Evolutionary conservation across 2,329 filamentous ascomycete species (phyloP).

Genomic region (Xylariaceae sp.): DNA sequence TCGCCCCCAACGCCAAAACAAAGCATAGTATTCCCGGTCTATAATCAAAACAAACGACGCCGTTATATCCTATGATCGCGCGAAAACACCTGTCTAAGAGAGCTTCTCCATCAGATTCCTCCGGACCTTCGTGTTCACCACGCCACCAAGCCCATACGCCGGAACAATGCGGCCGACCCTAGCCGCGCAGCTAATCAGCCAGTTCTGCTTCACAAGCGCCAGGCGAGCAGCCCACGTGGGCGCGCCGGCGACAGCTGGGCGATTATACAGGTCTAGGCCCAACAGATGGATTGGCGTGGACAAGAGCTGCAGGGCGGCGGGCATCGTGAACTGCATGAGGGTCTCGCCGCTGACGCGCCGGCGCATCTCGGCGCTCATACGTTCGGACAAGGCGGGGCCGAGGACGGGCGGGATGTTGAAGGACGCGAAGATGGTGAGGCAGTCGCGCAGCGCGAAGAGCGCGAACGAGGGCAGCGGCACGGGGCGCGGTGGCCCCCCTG

Average conservation of each 20-base stretch:
- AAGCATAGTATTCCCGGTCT: not conserved
- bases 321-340: slow-evolving; percentile 74
- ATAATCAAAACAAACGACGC: no score
- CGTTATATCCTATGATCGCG: not conserved
- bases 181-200: slow-evolving; percentile 67
- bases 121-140: slow-evolving; percentile 74
- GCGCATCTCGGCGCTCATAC: slow-evolving; percentile 51
- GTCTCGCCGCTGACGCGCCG: slow-evolving; percentile 50
- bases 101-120: slow-evolving; percentile 61
- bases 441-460: slow-evolving; percentile 79
- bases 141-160: slow-evolving; percentile 82
- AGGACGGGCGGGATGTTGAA: slow-evolving; percentile 85
- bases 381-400: slow-evolving; percentile 61
- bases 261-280: slow-evolving; percentile 82
- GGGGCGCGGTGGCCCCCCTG: slow-evolving; percentile 46
- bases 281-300: slow-evolving; percentile 82
- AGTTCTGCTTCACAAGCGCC: slow-evolving; percentile 66
- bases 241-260: slow-evolving; percentile 39
- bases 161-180: slow-evolving; percentile 81
- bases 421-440: slow-evolving; percentile 82
- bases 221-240: slow-evolving; percentile 56
- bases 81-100: slow-evolving; percentile 27
- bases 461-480: slow-evolving; percentile 69
- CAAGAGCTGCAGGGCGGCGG: slow-evolving; percentile 71
- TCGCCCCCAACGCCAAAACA: slow-evolving; percentile 22